Base-by-base conservation (phyloP, 1,284 basidiomycete genomes). In the Heterobasidion parviporum region DNA sequence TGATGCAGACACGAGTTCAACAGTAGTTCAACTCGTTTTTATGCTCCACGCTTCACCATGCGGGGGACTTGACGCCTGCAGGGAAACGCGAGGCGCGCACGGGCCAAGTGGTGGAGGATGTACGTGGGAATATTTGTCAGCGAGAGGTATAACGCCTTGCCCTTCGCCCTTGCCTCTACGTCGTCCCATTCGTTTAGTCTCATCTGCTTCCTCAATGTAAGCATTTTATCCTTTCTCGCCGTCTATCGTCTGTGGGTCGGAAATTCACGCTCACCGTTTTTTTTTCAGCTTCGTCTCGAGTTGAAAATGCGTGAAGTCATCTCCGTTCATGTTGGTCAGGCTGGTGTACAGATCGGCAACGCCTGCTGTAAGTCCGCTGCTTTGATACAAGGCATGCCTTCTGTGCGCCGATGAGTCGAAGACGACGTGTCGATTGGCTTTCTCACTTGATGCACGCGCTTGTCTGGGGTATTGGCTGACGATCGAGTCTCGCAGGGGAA, bases 291-390 rank as follows among this genome's bases (percentile, higher is more conserved):
- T 52, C 62, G 55, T 60, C 60, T 68, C 59, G 60, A 65, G 57
- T 64, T 59, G 64, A 73, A 64, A 66, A 91, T 91, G 88, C 87
- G 88, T 79, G 88, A 91, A 89, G 92, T 95, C 74, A 93, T 95
- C 77, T 94, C 92, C 68, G 78, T 95, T 69, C 92, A 94, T 73
- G 92, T 95, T 72, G 92, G 92, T 66, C 92, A 95, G 78, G 93
- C 93, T 69, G 92, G 92, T 87, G 89, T 95, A 65, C 93, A 95
- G 79, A 95, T 97, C 67, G 93, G 94, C 72, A 96, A 96, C 70
- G 93, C 93, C 70, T 95, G 92, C 77, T 95, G 88, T 91, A 73
- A 78, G 87, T 85, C 54, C 14, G 16, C 12, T 45, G 26, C 26
- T 18, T 34, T 43, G 26, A 26, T 26, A 26, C 26, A 26, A 26